Evolutionary conservation across 2,329 filamentous ascomycete genomes (phyloP).

Genomic region (Pseudocercospora crystallina): DNA sequence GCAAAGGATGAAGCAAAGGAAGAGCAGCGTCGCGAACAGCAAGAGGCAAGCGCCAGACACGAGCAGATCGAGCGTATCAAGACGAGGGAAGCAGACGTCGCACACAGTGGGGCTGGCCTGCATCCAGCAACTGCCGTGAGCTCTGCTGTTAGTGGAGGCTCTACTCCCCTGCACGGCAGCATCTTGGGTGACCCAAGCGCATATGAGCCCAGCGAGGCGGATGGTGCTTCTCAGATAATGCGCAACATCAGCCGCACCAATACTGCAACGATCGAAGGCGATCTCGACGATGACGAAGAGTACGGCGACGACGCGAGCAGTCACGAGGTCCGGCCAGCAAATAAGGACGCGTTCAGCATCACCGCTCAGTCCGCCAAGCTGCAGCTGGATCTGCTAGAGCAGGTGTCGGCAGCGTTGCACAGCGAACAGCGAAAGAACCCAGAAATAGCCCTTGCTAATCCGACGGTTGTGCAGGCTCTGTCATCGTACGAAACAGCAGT

Average conservation of each 20-base stretch:
- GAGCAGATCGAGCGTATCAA: constrained; percentile 62
- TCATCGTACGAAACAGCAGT: constrained; percentile 87
- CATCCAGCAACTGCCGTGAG: constrained; percentile 44
- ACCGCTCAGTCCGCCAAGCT: constrained; percentile 92
- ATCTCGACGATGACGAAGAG: constrained; percentile 67
- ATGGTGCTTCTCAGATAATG: constrained; percentile 47
- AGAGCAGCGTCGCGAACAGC: constrained; percentile 74
- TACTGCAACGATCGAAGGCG: constrained; percentile 55
- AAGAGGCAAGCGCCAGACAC: constrained; percentile 76
- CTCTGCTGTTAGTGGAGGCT: constrained; percentile 47
- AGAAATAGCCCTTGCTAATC: constrained; percentile 70
- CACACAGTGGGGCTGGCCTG: constrained; percentile 25
- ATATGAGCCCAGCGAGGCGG: constrained; percentile 58
- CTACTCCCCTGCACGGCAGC: constrained; percentile 45
- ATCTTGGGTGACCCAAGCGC: constrained; percentile 54
- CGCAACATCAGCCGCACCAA: constrained; percentile 51
- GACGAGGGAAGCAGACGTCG: constrained; percentile 30
- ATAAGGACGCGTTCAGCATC: constrained; percentile 93
- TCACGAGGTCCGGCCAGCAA: constrained; percentile 68
- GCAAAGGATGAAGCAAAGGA: constrained; percentile 95
- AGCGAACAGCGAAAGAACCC: constrained; percentile 70
- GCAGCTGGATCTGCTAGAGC: constrained; percentile 85
- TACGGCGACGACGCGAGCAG: constrained; percentile 79
- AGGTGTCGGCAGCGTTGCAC: constrained; percentile 80
- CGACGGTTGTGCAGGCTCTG: constrained; percentile 73